Evolutionary conservation across 805 yeast species (phyloP), one percentile per base, ranked within the genome.

Genomic region (Wickerhamiella brachini): DNA sequence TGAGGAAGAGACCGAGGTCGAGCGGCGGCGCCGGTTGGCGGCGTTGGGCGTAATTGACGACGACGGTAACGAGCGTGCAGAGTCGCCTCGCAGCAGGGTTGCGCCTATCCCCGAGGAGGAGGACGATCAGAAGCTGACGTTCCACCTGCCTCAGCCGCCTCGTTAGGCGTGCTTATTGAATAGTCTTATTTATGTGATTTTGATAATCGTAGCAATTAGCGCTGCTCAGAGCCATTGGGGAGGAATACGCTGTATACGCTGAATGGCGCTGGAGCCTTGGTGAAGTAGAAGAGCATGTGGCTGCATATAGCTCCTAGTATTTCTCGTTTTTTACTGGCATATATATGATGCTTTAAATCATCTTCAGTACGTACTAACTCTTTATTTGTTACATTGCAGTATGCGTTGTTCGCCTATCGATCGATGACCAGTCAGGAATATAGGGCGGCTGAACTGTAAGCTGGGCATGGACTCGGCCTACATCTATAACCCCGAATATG

Each of bases 1-100:
- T 13, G 71, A 59, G 10, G 66, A 65, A 2, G 89, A 83, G 62
- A 81, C 87, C 0, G 81, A 72, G n/a, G 77, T 79, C 22, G 89
- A 83, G 62, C 73, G 77, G 51, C 69, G 71, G 41, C 74, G 89
- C 58, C 72, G 89, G 53, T 64, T 83, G 42, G 69, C 72, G 5
- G 72, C 63, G 38, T 54, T 60, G 54, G 71, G 65, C 44, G 49
- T 68, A 38, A 39, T 60, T 26, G 51, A 56, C 10, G 62, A 54
- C 7, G 64, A 59, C 34, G 50, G 20, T 4, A 54, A 47, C 34
- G 58, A 51, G 18, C 44, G 49, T 10, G 18, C 34, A n/a, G 20
- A 44, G 18, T 22, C 20, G 26, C 43, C 41, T 7, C 13, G 29
- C 9, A 20, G 24, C 29, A 3, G 37, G 5, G 12, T 18, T 9